Percentiles rank a stretch among this genome's conserved stretches.
These are phyloP conservation scores for Boletus sp. DNA, from an alignment of 1,284 basidiomycete species.

Conservation along the genomic window DNA sequence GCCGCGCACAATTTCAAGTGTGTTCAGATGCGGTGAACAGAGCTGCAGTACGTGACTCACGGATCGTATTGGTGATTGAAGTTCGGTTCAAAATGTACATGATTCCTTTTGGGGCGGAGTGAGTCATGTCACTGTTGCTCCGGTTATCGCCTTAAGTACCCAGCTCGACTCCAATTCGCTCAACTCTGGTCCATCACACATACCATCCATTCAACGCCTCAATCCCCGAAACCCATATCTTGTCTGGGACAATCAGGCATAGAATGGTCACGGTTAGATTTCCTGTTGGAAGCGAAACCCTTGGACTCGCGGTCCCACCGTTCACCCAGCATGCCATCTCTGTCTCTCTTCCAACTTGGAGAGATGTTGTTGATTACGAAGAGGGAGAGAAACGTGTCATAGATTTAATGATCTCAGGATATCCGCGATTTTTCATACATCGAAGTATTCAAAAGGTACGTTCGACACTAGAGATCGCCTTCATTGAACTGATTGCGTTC, in stretches of 20 bases:
- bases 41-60: too few relatives aligned
- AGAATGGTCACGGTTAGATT: constrained; percentile 16
- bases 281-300: constrained; percentile 22
- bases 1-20: too few relatives aligned
- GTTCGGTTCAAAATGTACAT: too few relatives aligned
- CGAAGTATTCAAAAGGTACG: constrained; percentile 81
- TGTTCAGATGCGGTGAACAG: too few relatives aligned
- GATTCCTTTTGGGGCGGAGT: too few relatives aligned
- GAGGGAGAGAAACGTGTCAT: constrained; percentile 84
- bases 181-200: neutral
- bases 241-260: neutral
- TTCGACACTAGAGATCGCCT: constrained; percentile 5
- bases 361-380: constrained; percentile 92
- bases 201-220: neutral
- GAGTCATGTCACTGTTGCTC: too few relatives aligned
- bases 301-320: constrained; percentile 61
- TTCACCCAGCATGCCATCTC: constrained; percentile 89
- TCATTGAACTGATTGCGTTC: constrained; percentile 9
- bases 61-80: too few relatives aligned
- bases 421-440: constrained; percentile 96
- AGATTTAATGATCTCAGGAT: constrained; percentile 87
- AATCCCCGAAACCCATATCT: neutral
- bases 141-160: too few relatives aligned
- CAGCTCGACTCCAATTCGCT: neutral
- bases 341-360: constrained; percentile 95